Evolutionary conservation across 805 yeast genomes (phyloP), one percentile per base, ranked within the genome.

Genomic region (Nakazawaea ishiwadae): DNA sequence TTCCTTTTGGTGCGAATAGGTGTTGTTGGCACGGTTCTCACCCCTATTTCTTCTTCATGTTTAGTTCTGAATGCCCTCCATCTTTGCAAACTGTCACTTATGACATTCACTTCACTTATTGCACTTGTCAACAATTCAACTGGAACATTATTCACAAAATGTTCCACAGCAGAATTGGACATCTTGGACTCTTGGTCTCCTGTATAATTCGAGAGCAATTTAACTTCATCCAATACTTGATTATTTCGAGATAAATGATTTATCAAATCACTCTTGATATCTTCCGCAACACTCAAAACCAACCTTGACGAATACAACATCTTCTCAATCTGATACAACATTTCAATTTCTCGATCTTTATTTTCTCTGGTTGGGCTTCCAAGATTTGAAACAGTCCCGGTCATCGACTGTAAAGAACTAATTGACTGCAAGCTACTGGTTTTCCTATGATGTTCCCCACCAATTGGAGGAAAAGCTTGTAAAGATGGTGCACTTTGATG

Each of bases 291-390:
- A 9, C 8, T n/a, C 19, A 48, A 48, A 45, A 44, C 46, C 49
- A 49, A 47, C 46, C 48, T 43, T 40, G 50, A 11, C 5, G 36
- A 23, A 5, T 19, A 7, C 21, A 31, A 23, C n/a, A 39, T 12
- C 17, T 26, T 27, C 32, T 39, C 36, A 23, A 39, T 27, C 18
- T 39, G 9, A n/a, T 12, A 11, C 15, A 39, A 23, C 17, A 39
- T 10, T 10, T 26, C 18, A 18, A 28, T n/a, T 26, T 36, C 39
- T 2, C 20, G n/a, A n/a, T 5, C 31, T 28, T 14, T 14, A 28
- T n/a, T 9, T 28, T 14, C 16, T 12, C 7, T 12, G 31, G 31
- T 5, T n/a, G n/a, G n/a, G n/a, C n/a, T n/a, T n/a, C n/a, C n/a
- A n/a, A n/a, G n/a, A n/a, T n/a, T n/a, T n/a, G n/a, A n/a, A n/a